Evolutionary conservation across 495 filamentous ascomycete genomes (phyloP).

Genomic region (Penicillium longicatenatum): DNA sequence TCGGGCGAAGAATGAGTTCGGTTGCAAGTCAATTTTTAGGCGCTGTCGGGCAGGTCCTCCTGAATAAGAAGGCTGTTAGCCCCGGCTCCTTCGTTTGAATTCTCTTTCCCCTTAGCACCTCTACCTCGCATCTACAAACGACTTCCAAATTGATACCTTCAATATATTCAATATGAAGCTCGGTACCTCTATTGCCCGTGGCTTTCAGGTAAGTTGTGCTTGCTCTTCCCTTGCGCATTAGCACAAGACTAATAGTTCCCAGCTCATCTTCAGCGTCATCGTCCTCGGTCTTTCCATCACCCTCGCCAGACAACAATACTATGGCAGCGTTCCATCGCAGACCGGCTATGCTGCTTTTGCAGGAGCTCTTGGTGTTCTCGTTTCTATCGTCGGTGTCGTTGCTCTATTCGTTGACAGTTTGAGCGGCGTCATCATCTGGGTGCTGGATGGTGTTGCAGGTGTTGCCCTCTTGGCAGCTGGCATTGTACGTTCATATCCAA

Average conservation of each 20-base stretch:
- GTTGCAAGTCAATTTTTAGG: background rate
- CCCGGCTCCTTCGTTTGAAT: background rate
- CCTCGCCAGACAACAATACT: slow-evolving; percentile 45
- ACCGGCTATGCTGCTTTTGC: slow-evolving; percentile 50
- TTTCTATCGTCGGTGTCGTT: slow-evolving; percentile 38
- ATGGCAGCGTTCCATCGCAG: slow-evolving; percentile 34
- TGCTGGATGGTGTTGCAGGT: slow-evolving; percentile 43
- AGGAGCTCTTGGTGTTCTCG: slow-evolving; percentile 51
- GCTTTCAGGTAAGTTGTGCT: slow-evolving; percentile 5
- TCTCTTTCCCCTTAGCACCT: background rate
- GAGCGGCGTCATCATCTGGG: slow-evolving; percentile 38
- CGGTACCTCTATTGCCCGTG: slow-evolving; percentile 1
- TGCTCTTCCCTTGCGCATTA: background rate
- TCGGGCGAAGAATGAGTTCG: background rate
- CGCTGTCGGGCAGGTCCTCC: background rate
- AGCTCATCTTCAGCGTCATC: slow-evolving; percentile 48
- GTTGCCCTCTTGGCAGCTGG: slow-evolving; percentile 54
- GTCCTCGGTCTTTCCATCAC: slow-evolving; percentile 50
- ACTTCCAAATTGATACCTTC: too few relatives aligned
- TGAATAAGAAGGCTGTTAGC: background rate
- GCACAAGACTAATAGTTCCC: background rate
- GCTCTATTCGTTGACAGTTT: slow-evolving; percentile 42
- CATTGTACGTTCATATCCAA: slow-evolving; percentile 47
- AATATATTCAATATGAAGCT: slow-evolving; percentile 10
- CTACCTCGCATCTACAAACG: background rate